Conservation (phyloP, 441 rosid species). For the Omphalea diandra region DNA sequence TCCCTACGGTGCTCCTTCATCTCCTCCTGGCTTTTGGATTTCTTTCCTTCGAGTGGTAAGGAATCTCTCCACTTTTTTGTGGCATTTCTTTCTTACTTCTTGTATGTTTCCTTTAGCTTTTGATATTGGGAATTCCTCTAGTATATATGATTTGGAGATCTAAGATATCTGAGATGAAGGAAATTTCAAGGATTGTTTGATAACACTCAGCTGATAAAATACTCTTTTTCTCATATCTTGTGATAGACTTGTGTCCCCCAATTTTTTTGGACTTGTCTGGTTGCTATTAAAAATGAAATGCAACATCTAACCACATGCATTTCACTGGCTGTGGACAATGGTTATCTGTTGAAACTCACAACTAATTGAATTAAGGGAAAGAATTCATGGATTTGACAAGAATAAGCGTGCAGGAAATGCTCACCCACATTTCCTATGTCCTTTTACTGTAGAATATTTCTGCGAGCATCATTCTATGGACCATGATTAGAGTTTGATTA, state of each 20-base stretch:
- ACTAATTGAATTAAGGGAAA: not conserved
- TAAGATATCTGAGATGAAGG: not conserved
- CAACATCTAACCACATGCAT: not conserved
- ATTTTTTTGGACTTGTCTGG: not conserved
- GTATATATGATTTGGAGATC: not conserved
- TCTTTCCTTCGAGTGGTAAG: slow-evolving; percentile 89
- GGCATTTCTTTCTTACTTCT: not conserved
- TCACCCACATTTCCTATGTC: not conserved
- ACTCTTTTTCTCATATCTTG: not conserved
- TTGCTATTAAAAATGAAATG: not conserved
- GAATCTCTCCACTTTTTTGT: not conserved
- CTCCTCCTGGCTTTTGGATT: slow-evolving; percentile 98
- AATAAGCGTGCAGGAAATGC: not conserved
- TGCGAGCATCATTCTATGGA: not conserved
- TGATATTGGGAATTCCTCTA: not conserved
- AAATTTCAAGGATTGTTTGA: not conserved
- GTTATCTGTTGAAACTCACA: not conserved
- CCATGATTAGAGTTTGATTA: not conserved
- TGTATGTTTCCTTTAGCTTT: not conserved
- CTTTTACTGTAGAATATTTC: slow-evolving; percentile 2
- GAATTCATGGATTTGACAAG: not conserved
- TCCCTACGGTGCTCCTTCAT: slow-evolving; percentile 75
- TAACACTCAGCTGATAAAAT: not conserved
- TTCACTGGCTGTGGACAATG: not conserved
- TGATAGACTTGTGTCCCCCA: not conserved